These are phyloP conservation scores for Dothistroma pini DNA, from an alignment of 2,329 filamentous ascomycete genomes.

Conservation along the genomic window DNA sequence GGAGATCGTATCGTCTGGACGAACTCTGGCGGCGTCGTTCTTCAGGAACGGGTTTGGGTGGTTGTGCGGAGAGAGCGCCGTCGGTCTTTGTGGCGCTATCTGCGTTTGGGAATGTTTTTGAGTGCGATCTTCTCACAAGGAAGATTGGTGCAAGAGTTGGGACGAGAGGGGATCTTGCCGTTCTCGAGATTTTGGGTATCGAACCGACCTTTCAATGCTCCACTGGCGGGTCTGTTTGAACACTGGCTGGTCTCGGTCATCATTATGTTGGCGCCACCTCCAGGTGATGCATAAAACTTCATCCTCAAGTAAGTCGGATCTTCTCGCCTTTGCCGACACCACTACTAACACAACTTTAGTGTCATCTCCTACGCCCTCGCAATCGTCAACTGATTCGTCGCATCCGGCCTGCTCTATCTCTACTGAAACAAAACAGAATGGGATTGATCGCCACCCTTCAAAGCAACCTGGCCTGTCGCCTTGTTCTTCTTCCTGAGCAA, in stretches of 20 bases:
- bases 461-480: slow-evolving; percentile 48
- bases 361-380: slow-evolving; percentile 63
- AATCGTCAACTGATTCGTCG: slow-evolving; percentile 52
- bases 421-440: slow-evolving; percentile 43
- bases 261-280: slow-evolving; percentile 64
- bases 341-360: slow-evolving; percentile 8
- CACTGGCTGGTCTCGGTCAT: slow-evolving; percentile 52
- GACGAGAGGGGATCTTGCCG: slow-evolving; percentile 56
- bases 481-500: slow-evolving; percentile 54
- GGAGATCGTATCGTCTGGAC: slow-evolving; percentile 18
- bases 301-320: slow-evolving; percentile 20
- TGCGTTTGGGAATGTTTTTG: slow-evolving; percentile 54
- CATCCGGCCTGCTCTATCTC: slow-evolving; percentile 47
- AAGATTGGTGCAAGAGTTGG: slow-evolving; percentile 58
- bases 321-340: not conserved
- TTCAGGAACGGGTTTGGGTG: slow-evolving; percentile 45
- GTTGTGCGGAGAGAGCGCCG: slow-evolving; percentile 52
- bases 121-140: slow-evolving; percentile 56
- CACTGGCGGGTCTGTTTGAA: slow-evolving; percentile 29
- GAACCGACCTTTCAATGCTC: slow-evolving; percentile 51
- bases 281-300: slow-evolving; percentile 65
- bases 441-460: slow-evolving; percentile 49
- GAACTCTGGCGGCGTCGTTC: slow-evolving; percentile 24
- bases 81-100: slow-evolving; percentile 53
- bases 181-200: slow-evolving; percentile 49